Base-by-base conservation (phyloP, 2,329 filamentous ascomycete genomes). In the Dactylellina sp. region DNA sequence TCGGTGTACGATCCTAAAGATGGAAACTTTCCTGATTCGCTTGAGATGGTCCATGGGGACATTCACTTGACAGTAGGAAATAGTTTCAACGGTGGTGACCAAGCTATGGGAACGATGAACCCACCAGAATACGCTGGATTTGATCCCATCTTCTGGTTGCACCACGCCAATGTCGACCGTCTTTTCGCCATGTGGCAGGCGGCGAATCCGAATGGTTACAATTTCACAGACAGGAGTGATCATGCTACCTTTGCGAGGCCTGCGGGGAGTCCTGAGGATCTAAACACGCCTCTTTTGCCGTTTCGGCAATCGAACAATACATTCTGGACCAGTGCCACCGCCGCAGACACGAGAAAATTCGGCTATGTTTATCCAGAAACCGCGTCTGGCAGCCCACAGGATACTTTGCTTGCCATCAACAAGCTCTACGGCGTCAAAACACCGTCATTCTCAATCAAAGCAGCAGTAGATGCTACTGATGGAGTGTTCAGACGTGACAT, bases 281-380 rank as follows among this genome's bases (percentile, higher is more conserved):
- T 75, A 22, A 62, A 77, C 22, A 78, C 77, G 7, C 76, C 76
- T 1, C 72, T 78, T 9, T 70, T 71, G 25, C 77, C 77, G 7
- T 78, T 78, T 71, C 60, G 75, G 11, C 68, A 76, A 25, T 22
- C 49, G 1, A 49, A 42, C 12, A 56, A 74, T 14, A 12, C 12
- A 2, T 76, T 75, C 24, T 78, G 62, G 65, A 77, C 76, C 11
- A 46, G 56, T 3, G 50, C 56, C 16, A 32, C 42, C 25, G 57
- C 47, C 16, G 49, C 37, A 3, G 49, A 71, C 16, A 86, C 86
- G 3, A 83, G 84, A 22, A 83, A 82, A 1, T 90, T 95, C 80
- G 89, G 88, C 9, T 95, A 95, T 79, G 88, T 87, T 0, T 96
- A 96, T 78, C 84, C 87, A 0, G 91, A 94, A 77, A 85, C 88